phyloP scores from a whole-genome alignment of 176 grass and related monocot genomes.

The Miscanthus lutarioriparius region DNA sequence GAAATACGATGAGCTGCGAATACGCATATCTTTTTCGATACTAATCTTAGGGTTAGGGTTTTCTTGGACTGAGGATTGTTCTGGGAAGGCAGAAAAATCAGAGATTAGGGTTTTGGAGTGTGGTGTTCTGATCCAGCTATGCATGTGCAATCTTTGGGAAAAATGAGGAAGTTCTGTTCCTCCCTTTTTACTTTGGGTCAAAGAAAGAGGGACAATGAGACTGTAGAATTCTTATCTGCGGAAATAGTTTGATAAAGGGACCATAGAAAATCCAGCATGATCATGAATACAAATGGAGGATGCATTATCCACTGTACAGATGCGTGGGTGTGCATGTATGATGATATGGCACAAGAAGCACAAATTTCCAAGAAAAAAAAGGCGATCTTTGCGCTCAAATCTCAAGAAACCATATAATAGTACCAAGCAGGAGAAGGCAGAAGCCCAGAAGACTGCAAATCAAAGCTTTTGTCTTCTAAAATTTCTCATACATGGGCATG shows the following conservation, averaged over 20 bases:
- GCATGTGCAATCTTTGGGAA: slow-evolving; percentile 25
- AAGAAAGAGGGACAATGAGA: slow-evolving; percentile 31
- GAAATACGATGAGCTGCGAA: not conserved
- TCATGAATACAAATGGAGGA: not conserved
- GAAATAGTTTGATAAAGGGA: slow-evolving; percentile 37
- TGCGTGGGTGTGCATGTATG: slow-evolving; percentile 44
- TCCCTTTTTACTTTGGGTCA: slow-evolving; percentile 25
- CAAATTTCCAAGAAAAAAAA: slow-evolving; percentile 45
- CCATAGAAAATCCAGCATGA: slow-evolving; percentile 15
- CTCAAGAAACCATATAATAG: slow-evolving; percentile 12
- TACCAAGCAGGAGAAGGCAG: slow-evolving; percentile 24
- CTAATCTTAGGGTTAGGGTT: slow-evolving; percentile 63
- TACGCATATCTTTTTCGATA: not conserved
- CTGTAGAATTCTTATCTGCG: slow-evolving; percentile 34
- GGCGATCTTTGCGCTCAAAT: slow-evolving; percentile 44
- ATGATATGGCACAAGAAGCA: slow-evolving; percentile 50
- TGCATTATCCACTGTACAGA: slow-evolving; percentile 33
- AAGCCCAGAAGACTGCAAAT: slow-evolving; percentile 11
- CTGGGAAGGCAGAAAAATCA: slow-evolving; percentile 5
- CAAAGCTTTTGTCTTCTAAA: not conserved
- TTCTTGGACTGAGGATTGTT: slow-evolving; percentile 36
- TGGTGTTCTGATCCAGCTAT: slow-evolving; percentile 29
- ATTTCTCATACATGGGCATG: slow-evolving; percentile 32
- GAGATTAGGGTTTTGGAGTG: slow-evolving; percentile 43
- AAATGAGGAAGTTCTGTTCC: slow-evolving; percentile 7